These are phyloP conservation scores for Phanerochaete sordida DNA, from an alignment of 768 basidiomycete genomes.

Conservation along the genomic window DNA sequence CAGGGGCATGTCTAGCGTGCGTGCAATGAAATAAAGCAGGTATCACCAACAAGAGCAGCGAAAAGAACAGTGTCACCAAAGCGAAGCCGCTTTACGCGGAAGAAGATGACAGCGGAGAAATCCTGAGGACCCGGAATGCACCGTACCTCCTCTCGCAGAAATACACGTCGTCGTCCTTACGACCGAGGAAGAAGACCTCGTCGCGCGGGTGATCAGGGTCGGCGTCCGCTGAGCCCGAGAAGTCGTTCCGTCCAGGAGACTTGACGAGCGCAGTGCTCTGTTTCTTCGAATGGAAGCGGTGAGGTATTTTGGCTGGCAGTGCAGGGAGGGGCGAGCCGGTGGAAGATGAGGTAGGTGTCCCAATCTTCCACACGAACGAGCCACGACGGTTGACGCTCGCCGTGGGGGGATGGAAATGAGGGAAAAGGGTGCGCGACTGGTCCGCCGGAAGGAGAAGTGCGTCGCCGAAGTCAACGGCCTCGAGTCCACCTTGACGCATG, in stretches of 20 bases:
- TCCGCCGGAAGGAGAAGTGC: conserved; percentile 79
- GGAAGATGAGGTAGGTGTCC: conserved; percentile 55
- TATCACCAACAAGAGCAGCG: neutral
- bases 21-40: conserved; percentile 1
- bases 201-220: conserved; percentile 51
- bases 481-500: conserved; percentile 82
- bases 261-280: conserved; percentile 43
- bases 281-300: conserved; percentile 41
- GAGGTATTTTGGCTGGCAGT: conserved; percentile 28
- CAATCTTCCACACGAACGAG: conserved; percentile 83
- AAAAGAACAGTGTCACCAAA: neutral
- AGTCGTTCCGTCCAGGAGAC: conserved; percentile 50
- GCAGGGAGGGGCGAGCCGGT: conserved; percentile 25
- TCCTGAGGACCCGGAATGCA: conserved; percentile 72
- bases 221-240: conserved; percentile 40
- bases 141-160: conserved; percentile 74
- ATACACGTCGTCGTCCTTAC: conserved; percentile 74
- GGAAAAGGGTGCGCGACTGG: conserved; percentile 68
- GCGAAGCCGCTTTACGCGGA: conserved; percentile 10
- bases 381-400: conserved; percentile 64
- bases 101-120: conserved; percentile 41
- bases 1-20: conserved; percentile 7
- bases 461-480: conserved; percentile 77
- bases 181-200: conserved; percentile 79
- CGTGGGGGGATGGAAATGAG: conserved; percentile 61